phyloP scores from a whole-genome alignment of 441 rosid species.

The California macrophylla region DNA sequence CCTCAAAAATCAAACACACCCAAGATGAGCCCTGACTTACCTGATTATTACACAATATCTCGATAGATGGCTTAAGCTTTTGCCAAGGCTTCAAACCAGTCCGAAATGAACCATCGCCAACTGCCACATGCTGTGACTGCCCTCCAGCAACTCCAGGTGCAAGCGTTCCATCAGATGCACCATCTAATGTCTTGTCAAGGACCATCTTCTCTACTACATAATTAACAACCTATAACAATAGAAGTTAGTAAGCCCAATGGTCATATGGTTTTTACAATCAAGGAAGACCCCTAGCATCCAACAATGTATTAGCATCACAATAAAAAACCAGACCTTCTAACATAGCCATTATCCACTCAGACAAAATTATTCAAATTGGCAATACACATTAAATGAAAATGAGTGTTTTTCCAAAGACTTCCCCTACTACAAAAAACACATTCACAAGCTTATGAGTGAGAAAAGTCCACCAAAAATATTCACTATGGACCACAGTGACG shows the following conservation, averaged over 20 bases:
- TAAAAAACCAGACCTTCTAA: not conserved
- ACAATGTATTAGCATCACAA: not conserved
- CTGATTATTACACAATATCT: slow-evolving; percentile 97
- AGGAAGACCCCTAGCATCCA: not conserved
- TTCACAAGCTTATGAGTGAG: not conserved
- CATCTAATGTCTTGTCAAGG: slow-evolving; percentile 72
- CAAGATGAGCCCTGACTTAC: slow-evolving; percentile 31
- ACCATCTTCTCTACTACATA: slow-evolving; percentile 97
- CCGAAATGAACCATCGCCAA: slow-evolving; percentile 60
- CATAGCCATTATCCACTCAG: not conserved
- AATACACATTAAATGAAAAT: not conserved
- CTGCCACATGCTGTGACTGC: slow-evolving; percentile 45
- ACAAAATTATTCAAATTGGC: not conserved
- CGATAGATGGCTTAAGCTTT: slow-evolving; percentile 79
- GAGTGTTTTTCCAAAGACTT: not conserved
- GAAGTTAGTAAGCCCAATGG: slow-evolving; percentile 5
- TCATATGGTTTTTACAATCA: slow-evolving; percentile 7
- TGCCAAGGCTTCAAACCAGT: slow-evolving; percentile 75
- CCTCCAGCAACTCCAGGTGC: slow-evolving; percentile 56
- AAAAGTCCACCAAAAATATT: not conserved
- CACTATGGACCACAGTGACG: not conserved
- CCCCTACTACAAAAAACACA: not conserved
- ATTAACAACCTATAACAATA: slow-evolving; percentile 68
- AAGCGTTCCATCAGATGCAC: slow-evolving; percentile 51
- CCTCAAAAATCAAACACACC: not conserved